Evolutionary conservation across 2,329 filamentous ascomycete species (phyloP).

Genomic region (Alternaria burnsii): DNA sequence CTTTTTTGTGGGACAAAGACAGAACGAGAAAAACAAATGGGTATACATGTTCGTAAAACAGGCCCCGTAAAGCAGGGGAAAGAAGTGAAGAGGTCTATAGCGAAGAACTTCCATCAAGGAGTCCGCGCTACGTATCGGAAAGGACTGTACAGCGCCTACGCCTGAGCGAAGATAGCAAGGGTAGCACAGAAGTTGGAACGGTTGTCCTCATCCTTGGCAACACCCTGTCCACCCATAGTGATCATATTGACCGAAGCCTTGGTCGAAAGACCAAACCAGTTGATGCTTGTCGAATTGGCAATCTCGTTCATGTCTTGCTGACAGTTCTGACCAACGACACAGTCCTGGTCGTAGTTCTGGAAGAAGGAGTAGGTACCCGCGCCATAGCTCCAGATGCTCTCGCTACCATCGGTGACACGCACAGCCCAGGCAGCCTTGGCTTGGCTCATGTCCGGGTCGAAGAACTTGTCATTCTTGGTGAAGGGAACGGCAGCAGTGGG

Average conservation of each 20-base stretch:
- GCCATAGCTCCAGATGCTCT: conserved; percentile 57
- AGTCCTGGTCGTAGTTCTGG: conserved; percentile 64
- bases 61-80: conserved; percentile 17
- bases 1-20: conserved; percentile 21
- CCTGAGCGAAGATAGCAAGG: conserved; percentile 50
- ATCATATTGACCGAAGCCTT: conserved; percentile 62
- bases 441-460: conserved; percentile 55
- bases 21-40: conserved; percentile 14
- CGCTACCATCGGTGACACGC: conserved; percentile 50
- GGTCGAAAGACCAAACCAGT: conserved; percentile 58
- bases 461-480: conserved; percentile 53
- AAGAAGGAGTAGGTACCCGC: conserved; percentile 67
- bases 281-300: conserved; percentile 54
- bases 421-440: conserved; percentile 58
- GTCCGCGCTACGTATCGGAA: not conserved
- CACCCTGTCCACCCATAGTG: conserved; percentile 47
- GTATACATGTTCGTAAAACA: conserved; percentile 31
- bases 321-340: conserved; percentile 58
- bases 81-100: conserved; percentile 28
- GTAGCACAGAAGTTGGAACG: conserved; percentile 60
- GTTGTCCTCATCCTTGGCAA: conserved; percentile 56
- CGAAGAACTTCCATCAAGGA: conserved; percentile 20
- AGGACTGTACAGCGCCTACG: conserved; percentile 11
- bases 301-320: conserved; percentile 61
- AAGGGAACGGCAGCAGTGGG: conserved; percentile 69